Base-by-base conservation (phyloP, 805 yeast genomes). In the Myxozyma vanderwaltii region DNA sequence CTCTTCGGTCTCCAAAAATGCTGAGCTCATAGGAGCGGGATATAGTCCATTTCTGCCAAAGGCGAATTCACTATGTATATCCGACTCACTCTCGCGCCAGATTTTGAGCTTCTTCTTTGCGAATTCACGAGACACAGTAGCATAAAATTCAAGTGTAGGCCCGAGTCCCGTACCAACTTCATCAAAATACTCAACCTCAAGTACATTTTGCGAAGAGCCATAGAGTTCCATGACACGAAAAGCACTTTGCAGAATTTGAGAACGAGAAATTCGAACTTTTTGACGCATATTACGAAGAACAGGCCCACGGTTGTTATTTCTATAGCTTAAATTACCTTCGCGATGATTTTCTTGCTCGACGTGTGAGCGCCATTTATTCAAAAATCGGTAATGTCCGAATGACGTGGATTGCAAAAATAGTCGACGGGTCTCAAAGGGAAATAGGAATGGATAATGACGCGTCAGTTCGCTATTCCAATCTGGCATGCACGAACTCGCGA, bases 111-210 rank as follows among this genome's bases (percentile, higher is more conserved):
- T 78, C 51, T 78, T 79, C 64, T 76, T 79, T 0, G 86, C 76
- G 70, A 92, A 90, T 63, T 86, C 91, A 57, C 78, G 82, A 0
- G 97, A 90, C 1, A 89, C 90, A 15, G 79, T 76, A 0, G 97
- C 84, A 69, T 90, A 92, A 69, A 94, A 92, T 72, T 92, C 99
- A 63, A 91, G 77, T 0, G 99, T 92, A 2, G 99, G 99, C 0
- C 99, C 99, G 46, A 91, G 75, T 0, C 99, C 99, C 0, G 96
- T 86, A n/a, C 98, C 99, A 5, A 81, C 96, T 71, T 92, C 99
- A 64, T 86, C 91, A 63, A 80, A 83, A 68, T 88, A 92, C 70
- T 91, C 96, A 56, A 94, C 85, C 67, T 92, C 98, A 23, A 92
- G 74, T 3, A 88, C 77, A 29, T 90, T 86, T 0, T 96, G 91